A percentile compares a stretch with the other conserved stretches of the same genome.
These are phyloP conservation scores for Arthrobotrys megalospora DNA, from an alignment of 2,329 filamentous ascomycete genomes.

Conservation along the genomic window DNA sequence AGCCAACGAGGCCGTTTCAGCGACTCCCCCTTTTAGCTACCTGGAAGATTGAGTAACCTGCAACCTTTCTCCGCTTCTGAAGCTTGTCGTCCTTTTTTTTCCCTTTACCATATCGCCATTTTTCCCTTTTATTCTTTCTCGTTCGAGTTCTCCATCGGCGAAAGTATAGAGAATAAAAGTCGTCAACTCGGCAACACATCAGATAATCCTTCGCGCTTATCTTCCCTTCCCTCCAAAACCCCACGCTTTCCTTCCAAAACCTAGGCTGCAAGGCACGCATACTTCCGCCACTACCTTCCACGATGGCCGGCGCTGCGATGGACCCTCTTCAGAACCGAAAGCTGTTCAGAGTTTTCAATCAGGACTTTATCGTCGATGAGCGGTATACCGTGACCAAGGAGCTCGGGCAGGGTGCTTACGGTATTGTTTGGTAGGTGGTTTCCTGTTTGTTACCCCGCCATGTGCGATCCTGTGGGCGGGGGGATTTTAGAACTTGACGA, in stretches of 20 bases:
- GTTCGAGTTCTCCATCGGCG: background rate
- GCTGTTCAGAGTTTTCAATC: conserved; percentile 99
- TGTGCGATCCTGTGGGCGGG: conserved; percentile 17
- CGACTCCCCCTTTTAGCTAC: conserved; percentile 19
- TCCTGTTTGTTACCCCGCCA: conserved; percentile 49
- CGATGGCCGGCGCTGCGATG: conserved; percentile 19
- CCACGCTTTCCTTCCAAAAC: background rate
- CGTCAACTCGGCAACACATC: conserved; percentile 29
- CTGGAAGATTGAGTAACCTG: background rate
- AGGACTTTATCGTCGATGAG: conserved; percentile 98
- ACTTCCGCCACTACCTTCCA: background rate
- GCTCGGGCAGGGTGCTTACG: conserved; percentile 96
- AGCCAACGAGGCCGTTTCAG: conserved; percentile 21
- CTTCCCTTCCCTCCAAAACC: background rate
- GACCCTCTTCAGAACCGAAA: conserved; percentile 75
- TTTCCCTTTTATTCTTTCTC: background rate
- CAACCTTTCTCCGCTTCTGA: background rate
- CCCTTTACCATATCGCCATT: background rate
- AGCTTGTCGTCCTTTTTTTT: background rate
- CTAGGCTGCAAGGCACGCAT: background rate
- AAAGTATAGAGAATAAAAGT: background rate
- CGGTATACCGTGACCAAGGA: conserved; percentile 99
- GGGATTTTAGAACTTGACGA: background rate
- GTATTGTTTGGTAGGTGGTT: conserved; percentile 88
- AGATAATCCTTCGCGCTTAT: conserved; percentile 1